phyloP scores from a whole-genome alignment of 345 rosid genomes.

The Jatropha curcas region DNA sequence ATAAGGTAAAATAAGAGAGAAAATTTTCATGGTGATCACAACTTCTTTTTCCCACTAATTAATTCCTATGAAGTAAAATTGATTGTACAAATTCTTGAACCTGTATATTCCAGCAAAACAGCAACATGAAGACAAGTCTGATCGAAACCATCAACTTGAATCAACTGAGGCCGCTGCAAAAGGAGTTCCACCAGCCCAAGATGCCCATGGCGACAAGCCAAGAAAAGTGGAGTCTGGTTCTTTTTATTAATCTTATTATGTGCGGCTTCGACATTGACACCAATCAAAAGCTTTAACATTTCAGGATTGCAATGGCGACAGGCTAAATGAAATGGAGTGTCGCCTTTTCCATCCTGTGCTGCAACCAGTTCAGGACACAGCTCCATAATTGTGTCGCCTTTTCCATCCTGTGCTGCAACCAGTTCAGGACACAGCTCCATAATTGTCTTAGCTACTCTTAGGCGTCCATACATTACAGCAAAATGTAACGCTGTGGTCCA shows the following conservation, averaged over 20 bases:
- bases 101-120: not conserved
- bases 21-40: too few species aligned
- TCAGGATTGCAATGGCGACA: not conserved
- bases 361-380: not conserved
- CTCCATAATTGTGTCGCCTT: too few species aligned
- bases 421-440: not conserved
- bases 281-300: not conserved
- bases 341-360: not conserved
- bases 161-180: slow-evolving; percentile 7
- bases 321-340: too few species aligned
- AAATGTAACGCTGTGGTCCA: not conserved
- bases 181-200: not conserved
- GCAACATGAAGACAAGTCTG: slow-evolving; percentile 8
- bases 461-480: not conserved
- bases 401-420: too few species aligned
- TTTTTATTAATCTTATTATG: too few species aligned
- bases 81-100: too few species aligned
- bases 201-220: not conserved
- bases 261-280: not conserved
- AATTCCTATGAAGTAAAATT: too few species aligned
- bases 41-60: too few species aligned
- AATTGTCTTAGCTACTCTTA: not conserved
- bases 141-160: slow-evolving; percentile 6
- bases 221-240: not conserved
- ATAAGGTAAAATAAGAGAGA: too few species aligned